A percentile compares a stretch with the other conserved stretches of the same genome.
Evolutionary conservation across 2,329 filamentous ascomycete species (phyloP).

Genomic region (Cadophora gregata): DNA sequence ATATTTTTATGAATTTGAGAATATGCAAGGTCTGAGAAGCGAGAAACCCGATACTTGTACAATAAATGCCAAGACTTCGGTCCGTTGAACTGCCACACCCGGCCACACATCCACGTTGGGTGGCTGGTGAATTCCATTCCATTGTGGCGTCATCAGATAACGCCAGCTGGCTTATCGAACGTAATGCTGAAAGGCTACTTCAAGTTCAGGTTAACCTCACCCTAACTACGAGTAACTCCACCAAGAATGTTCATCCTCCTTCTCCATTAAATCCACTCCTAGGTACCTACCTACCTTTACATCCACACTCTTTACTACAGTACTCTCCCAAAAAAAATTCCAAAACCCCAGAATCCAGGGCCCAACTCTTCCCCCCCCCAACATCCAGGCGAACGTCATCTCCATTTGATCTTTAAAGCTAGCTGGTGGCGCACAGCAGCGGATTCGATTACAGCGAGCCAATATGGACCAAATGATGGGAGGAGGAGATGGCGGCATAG

Average conservation of each 20-base stretch:
- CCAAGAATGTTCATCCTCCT: not conserved
- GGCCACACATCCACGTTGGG: not conserved
- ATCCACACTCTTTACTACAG: not conserved
- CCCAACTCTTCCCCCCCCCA: not conserved
- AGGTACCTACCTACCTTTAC: too few species aligned
- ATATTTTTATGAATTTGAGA: not conserved
- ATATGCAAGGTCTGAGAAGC: not conserved
- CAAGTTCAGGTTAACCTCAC: constrained; percentile 14
- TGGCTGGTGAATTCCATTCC: not conserved
- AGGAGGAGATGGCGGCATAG: constrained; percentile 42
- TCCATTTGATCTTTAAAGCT: not conserved
- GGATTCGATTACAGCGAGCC: not conserved
- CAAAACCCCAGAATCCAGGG: not conserved
- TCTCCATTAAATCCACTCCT: not conserved
- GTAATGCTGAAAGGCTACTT: constrained; percentile 19
- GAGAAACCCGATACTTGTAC: not conserved
- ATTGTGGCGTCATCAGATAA: constrained; percentile 11
- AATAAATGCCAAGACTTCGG: not conserved
- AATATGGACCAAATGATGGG: constrained; percentile 47
- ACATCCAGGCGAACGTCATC: not conserved
- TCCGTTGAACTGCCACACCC: not conserved
- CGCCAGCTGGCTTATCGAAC: constrained; percentile 18
- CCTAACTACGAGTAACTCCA: too few species aligned
- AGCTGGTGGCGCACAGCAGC: not conserved
- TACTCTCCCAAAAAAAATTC: not conserved